Percentiles rank a stretch among this genome's conserved stretches.
Conservation (phyloP, 1,284 basidiomycete species). For the Termitomyces sp. region DNA sequence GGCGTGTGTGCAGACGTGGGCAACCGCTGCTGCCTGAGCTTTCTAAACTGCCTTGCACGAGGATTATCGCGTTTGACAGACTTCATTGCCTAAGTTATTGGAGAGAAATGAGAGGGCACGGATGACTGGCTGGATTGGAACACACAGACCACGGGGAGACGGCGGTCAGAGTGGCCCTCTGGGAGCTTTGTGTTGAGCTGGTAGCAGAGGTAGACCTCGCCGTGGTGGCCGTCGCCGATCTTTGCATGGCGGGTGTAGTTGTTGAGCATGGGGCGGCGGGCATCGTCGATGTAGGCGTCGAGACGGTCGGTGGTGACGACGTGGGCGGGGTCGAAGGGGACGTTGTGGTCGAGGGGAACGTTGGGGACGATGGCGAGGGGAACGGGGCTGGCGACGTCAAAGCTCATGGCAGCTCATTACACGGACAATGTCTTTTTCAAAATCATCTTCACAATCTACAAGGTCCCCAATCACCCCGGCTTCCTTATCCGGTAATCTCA, state of each 20-base stretch:
- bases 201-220: slow-evolving; percentile 70
- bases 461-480: slow-evolving; percentile 25
- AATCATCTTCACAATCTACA: slow-evolving; percentile 24
- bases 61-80: slow-evolving; percentile 55
- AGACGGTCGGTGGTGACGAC: slow-evolving; percentile 61
- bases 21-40: slow-evolving; percentile 51
- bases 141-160: slow-evolving; percentile 29
- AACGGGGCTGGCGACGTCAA: too few species aligned
- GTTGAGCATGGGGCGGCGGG: slow-evolving; percentile 57
- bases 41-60: slow-evolving; percentile 47
- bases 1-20: slow-evolving; percentile 47
- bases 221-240: slow-evolving; percentile 80
- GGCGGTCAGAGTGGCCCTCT: slow-evolving; percentile 22
- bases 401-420: not conserved
- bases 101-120: not conserved
- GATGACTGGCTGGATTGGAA: slow-evolving; percentile 11
- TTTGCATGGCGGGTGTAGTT: slow-evolving; percentile 69
- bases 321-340: slow-evolving; percentile 39
- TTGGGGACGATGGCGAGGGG: too few species aligned
- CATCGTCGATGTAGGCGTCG: slow-evolving; percentile 30
- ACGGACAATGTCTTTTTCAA: slow-evolving; percentile 20
- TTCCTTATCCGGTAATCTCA: slow-evolving; percentile 1
- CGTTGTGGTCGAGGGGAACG: too few species aligned
- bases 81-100: slow-evolving; percentile 68
- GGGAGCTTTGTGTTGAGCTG: slow-evolving; percentile 38